Evolutionary conservation across 352 stramenopile genomes (phyloP).

Genomic region (Globisporangium irregulare): DNA sequence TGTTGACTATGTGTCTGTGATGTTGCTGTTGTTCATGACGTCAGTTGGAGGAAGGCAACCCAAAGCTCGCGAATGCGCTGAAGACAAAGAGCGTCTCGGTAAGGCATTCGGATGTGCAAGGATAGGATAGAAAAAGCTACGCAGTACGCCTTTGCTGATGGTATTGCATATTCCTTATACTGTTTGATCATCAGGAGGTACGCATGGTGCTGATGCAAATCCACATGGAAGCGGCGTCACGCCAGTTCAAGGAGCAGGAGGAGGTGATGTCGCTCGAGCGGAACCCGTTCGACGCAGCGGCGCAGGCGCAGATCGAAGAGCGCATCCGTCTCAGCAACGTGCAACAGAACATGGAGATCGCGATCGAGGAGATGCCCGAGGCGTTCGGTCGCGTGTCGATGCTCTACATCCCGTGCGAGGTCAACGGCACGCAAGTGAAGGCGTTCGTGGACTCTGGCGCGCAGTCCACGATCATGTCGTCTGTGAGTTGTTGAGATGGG

Average conservation of each 20-base stretch:
- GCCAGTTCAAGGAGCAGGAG: conserved; percentile 78
- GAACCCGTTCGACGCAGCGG: conserved; percentile 75
- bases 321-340: conserved; percentile 82
- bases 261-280: conserved; percentile 60
- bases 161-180: not conserved
- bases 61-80: conserved; percentile 60
- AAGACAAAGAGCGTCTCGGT: conserved; percentile 69
- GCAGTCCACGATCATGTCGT: conserved; percentile 93
- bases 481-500: conserved; percentile 33
- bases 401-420: conserved; percentile 87
- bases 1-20: not conserved
- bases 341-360: conserved; percentile 89
- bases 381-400: conserved; percentile 85
- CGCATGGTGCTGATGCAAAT: conserved; percentile 83
- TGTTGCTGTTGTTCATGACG: not conserved
- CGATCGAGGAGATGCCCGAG: conserved; percentile 87
- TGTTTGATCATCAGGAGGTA: conserved; percentile 47
- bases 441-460: conserved; percentile 90
- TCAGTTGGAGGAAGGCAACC: conserved; percentile 62
- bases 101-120: not conserved
- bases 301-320: conserved; percentile 82
- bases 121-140: not conserved
- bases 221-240: conserved; percentile 78
- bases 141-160: not conserved
- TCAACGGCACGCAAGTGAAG: conserved; percentile 82